Evolutionary conservation across 805 yeast species (phyloP).

Genomic region (Yarrowia sp.): DNA sequence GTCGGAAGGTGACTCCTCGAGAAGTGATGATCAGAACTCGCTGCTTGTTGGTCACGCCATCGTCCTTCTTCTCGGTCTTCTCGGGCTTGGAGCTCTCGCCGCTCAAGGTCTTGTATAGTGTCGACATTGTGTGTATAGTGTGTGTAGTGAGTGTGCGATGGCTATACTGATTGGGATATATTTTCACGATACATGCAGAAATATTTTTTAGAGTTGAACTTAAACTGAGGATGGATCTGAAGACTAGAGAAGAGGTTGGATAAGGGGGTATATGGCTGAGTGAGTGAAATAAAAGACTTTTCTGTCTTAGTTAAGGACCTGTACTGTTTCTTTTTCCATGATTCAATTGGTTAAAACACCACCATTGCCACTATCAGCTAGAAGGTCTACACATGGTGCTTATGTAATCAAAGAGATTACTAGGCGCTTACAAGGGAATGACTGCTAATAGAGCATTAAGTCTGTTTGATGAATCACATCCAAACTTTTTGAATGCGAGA

Average conservation of each 20-base stretch:
- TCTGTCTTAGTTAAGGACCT: too few species aligned
- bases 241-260: background rate
- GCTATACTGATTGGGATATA: constrained; percentile 6
- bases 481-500: too few species aligned
- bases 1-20: constrained; percentile 92
- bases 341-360: too few species aligned
- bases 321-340: too few species aligned
- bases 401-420: too few species aligned
- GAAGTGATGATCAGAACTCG: constrained; percentile 88
- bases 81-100: constrained; percentile 30
- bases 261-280: too few species aligned
- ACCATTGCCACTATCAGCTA: too few species aligned
- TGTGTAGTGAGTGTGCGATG: background rate
- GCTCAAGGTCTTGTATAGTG: constrained; percentile 70
- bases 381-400: too few species aligned
- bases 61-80: constrained; percentile 29
- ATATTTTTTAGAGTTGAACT: constrained; percentile 30
- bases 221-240: background rate
- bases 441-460: too few species aligned
- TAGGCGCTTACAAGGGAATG: too few species aligned
- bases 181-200: constrained; percentile 20
- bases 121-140: constrained; percentile 59
- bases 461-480: too few species aligned
- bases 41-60: constrained; percentile 66
- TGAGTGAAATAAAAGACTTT: too few species aligned